Percentiles rank a stretch among this genome's conserved stretches.
These are phyloP conservation scores for Aspergillus nanangensis DNA, from an alignment of 495 filamentous ascomycete genomes.

Conservation along the genomic window DNA sequence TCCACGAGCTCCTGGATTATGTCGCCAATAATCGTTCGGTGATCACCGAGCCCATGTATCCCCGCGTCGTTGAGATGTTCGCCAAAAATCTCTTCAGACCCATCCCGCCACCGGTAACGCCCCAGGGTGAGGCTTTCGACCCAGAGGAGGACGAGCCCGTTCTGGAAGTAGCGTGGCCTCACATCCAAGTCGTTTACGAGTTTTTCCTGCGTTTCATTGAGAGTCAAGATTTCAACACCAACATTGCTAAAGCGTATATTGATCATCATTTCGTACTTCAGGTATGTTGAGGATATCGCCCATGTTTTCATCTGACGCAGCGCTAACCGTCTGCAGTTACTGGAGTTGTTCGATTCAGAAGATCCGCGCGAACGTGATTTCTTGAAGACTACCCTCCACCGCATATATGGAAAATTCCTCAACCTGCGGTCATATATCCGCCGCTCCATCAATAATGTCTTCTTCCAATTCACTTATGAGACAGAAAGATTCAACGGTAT, in stretches of 20 bases:
- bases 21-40: slow-evolving; percentile 98
- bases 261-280: slow-evolving; percentile 97
- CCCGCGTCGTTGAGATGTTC: slow-evolving; percentile 98
- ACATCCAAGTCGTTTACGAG: slow-evolving; percentile 99
- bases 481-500: slow-evolving; percentile 99
- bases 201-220: slow-evolving; percentile 99
- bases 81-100: slow-evolving; percentile 97
- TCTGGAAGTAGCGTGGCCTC: slow-evolving; percentile 96
- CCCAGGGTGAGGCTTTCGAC: slow-evolving; percentile 97
- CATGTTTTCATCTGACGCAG: background rate
- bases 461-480: slow-evolving; percentile 99
- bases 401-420: slow-evolving; percentile 98
- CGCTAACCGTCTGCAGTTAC: slow-evolving; percentile 48
- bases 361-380: slow-evolving; percentile 97
- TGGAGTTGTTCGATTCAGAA: slow-evolving; percentile 99
- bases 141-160: slow-evolving; percentile 98
- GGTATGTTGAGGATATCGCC: no score
- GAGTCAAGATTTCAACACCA: slow-evolving; percentile 99
- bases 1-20: slow-evolving; percentile 96
- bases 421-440: slow-evolving; percentile 96
- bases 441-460: slow-evolving; percentile 99
- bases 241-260: slow-evolving; percentile 98
- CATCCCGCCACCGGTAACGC: slow-evolving; percentile 94
- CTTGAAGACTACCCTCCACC: slow-evolving; percentile 94
- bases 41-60: slow-evolving; percentile 99